A percentile compares a stretch with the other conserved stretches of the same genome.
Evolutionary conservation across 1,139 yeast genomes (phyloP).

Genomic region (Protomyces gravidus): DNA sequence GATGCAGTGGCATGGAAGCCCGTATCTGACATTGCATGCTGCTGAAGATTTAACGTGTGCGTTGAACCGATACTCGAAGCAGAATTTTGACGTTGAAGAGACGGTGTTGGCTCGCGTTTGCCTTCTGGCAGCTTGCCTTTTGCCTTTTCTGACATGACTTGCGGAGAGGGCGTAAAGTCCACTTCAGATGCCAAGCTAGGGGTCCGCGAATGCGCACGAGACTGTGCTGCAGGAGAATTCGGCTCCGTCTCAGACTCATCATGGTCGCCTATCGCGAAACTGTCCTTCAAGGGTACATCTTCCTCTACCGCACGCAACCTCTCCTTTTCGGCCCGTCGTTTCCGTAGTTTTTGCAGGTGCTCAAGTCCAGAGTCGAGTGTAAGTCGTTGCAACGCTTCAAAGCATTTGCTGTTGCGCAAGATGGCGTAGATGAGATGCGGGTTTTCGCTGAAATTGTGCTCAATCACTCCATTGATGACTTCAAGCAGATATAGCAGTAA

Average conservation of each 20-base stretch:
- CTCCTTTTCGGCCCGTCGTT: conserved; percentile 5
- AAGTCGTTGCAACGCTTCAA: conserved; percentile 35
- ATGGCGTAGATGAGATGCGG: conserved; percentile 39
- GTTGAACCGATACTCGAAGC: conserved; percentile 6
- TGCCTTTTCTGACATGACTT: conserved; percentile 60
- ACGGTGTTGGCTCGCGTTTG: conserved; percentile 29
- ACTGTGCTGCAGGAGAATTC: neutral
- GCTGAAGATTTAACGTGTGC: conserved; percentile 1
- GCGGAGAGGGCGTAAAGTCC: conserved; percentile 41
- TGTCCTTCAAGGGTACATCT: neutral
- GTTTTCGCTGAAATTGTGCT: conserved; percentile 38
- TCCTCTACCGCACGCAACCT: neutral
- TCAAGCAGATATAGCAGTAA: conserved; percentile 45
- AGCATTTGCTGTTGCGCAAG: conserved; percentile 37
- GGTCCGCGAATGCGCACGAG: neutral
- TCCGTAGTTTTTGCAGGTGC: conserved; percentile 22
- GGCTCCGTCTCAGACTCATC: conserved; percentile 39
- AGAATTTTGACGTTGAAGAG: conserved; percentile 29
- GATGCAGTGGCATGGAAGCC: conserved; percentile 30
- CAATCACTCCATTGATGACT: conserved; percentile 37
- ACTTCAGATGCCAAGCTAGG: conserved; percentile 2
- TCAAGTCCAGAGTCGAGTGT: conserved; percentile 34
- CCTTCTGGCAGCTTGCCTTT: conserved; percentile 56
- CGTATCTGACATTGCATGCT: neutral
- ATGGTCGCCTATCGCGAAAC: conserved; percentile 33